Base-by-base conservation (phyloP, 495 filamentous ascomycete species). In the Xylaria nigripes region DNA sequence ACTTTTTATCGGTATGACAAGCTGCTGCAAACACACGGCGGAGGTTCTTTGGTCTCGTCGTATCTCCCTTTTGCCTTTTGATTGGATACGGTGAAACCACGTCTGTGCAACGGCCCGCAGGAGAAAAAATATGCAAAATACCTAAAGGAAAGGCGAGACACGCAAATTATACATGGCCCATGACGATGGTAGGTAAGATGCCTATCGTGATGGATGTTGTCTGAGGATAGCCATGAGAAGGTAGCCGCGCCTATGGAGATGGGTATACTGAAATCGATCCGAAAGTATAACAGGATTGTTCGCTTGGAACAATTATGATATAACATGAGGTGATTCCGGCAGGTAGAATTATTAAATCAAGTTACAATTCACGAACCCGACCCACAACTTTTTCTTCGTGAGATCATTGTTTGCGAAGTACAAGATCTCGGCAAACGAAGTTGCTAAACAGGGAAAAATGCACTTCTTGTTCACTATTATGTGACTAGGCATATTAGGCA, bases 1-100 rank as follows among this genome's bases (percentile, higher is more conserved):
- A 40, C 36, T 48, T 27, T 32, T 54, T 18, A 22, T 23, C 18
- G 10, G 51, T 54, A 54, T 32, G 51, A 48, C 51, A 32, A 32
- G 22, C 43, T 48, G 34, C 44, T 48, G 44, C 51, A 48, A 42
- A 48, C 25, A 41, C 43, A 34, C 32, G 43, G 51, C 30, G 43
- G 45, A 16, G 19, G 19, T 32, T 41, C 51, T 32, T 22, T 54
- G 23, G 24, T 48, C 45, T 54, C 23, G 40, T 46, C 40, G 32
- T 32, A 46, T 54, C n/a, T n/a, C 43, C 13, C 45, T 52, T 32
- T 36, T 4, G 23, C 1, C 30, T n/a, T 46, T 25, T 48, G 45
- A 48, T 54, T 41, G 10, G 10, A 42, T 41, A 34, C 25, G 21
- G 51, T 54, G 44, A 42, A 34, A 62, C 56, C 15, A 23, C 27